Conservation (phyloP, 2,329 filamentous ascomycete species). For the Grosmannia huntii region DNA sequence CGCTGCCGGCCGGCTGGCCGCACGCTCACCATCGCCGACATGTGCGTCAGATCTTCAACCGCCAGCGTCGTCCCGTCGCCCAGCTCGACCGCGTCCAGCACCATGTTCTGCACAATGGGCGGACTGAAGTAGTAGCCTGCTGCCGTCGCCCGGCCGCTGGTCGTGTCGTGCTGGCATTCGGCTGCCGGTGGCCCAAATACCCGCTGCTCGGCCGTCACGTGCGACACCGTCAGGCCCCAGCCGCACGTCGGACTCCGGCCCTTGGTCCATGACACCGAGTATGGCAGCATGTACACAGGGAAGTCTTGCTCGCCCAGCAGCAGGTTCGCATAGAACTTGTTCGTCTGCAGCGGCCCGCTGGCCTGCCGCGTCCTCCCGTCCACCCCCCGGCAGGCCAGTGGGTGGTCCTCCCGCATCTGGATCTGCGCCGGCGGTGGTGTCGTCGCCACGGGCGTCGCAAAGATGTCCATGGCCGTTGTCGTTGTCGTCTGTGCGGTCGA, state of each 20-base stretch:
- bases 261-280: conserved; percentile 54
- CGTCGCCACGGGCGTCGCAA: conserved; percentile 40
- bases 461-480: conserved; percentile 30
- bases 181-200: conserved; percentile 47
- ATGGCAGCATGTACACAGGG: conserved; percentile 64
- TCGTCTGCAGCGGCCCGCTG: conserved; percentile 49
- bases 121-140: conserved; percentile 68
- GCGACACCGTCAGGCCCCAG: conserved; percentile 68
- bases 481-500: neutral
- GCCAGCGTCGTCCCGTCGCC: conserved; percentile 43
- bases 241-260: conserved; percentile 49
- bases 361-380: conserved; percentile 13
- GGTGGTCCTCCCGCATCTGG: conserved; percentile 38
- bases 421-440: conserved; percentile 37
- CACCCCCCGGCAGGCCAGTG: conserved; percentile 41
- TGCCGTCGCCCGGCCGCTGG: conserved; percentile 27
- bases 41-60: conserved; percentile 40
- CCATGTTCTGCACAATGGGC: conserved; percentile 66
- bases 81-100: conserved; percentile 68
- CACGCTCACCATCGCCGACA: conserved; percentile 56
- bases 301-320: conserved; percentile 61
- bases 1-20: conserved; percentile 25
- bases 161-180: conserved; percentile 2
- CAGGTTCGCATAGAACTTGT: conserved; percentile 74
- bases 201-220: conserved; percentile 55